phyloP scores from a whole-genome alignment of 2,329 filamentous ascomycete species.

The Scytalidium sp. region DNA sequence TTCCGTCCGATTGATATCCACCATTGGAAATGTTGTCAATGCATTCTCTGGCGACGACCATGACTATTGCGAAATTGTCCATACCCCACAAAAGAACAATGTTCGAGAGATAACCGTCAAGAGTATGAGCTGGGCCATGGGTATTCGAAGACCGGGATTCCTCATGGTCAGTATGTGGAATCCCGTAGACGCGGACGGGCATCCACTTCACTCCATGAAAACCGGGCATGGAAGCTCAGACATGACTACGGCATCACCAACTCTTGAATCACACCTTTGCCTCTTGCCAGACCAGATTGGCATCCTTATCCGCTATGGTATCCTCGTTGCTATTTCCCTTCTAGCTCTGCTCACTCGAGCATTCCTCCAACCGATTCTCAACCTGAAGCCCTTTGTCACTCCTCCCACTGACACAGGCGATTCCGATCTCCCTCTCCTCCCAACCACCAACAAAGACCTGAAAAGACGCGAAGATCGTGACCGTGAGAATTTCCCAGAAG shows the following conservation, averaged over 20 bases:
- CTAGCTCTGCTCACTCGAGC: constrained; percentile 50
- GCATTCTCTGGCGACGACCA: constrained; percentile 97
- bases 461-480: constrained; percentile 11
- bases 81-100: constrained; percentile 59
- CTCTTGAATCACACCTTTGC: constrained; percentile 86
- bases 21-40: constrained; percentile 76
- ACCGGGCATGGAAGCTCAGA: constrained; percentile 26
- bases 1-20: constrained; percentile 71
- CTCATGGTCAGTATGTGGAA: constrained; percentile 90
- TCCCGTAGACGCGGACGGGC: constrained; percentile 65
- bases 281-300: constrained; percentile 83
- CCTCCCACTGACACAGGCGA: background rate
- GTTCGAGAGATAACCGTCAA: constrained; percentile 88
- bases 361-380: constrained; percentile 53
- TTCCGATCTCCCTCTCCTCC: constrained; percentile 16
- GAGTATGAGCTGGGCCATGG: constrained; percentile 94
- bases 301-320: constrained; percentile 77
- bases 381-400: constrained; percentile 32
- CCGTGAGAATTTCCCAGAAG: background rate
- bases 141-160: constrained; percentile 83
- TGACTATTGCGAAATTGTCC: constrained; percentile 90
- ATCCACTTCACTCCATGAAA: constrained; percentile 34
- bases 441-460: constrained; percentile 15
- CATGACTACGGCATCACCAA: constrained; percentile 42
- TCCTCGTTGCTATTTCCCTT: constrained; percentile 54